phyloP scores from a whole-genome alignment of 345 rosid genomes.

The Dovyalis caffra region DNA sequence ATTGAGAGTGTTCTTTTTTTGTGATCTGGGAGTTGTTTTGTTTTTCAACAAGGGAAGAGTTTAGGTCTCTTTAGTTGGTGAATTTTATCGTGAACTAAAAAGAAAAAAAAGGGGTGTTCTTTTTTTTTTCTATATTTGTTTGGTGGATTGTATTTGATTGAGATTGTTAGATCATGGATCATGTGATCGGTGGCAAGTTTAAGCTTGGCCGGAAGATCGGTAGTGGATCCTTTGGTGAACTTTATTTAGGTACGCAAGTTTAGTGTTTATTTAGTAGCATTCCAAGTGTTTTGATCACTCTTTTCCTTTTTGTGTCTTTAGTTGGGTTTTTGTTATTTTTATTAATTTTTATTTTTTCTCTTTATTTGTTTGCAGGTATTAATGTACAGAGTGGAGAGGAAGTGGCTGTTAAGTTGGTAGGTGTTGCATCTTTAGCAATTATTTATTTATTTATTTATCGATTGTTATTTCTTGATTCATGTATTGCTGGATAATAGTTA shows the following conservation, averaged over 20 bases:
- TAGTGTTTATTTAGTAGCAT: background rate
- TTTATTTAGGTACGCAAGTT: constrained; percentile 59
- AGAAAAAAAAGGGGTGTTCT: background rate
- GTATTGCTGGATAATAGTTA: background rate
- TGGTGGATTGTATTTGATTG: constrained; percentile 2
- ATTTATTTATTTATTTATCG: background rate
- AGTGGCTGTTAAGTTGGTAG: constrained; percentile 80
- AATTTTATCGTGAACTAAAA: constrained; percentile 13
- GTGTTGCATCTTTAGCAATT: constrained; percentile 6
- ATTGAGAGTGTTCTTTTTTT: constrained; percentile 14
- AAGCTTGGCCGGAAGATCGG: constrained; percentile 95
- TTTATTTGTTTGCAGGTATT: constrained; percentile 41
- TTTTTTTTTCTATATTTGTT: background rate
- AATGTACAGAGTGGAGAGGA: constrained; percentile 77
- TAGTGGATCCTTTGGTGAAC: constrained; percentile 92
- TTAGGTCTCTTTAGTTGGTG: constrained; percentile 22
- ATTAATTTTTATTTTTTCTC: background rate
- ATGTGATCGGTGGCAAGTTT: constrained; percentile 70
- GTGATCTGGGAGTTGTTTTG: constrained; percentile 20
- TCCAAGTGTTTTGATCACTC: background rate
- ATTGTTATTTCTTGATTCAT: background rate
- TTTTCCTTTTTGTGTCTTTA: background rate
- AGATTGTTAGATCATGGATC: constrained; percentile 44
- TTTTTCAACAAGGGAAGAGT: constrained; percentile 17
- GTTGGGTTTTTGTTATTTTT: constrained; percentile 1